Conservation (phyloP, 2,329 filamentous ascomycete species). For the Aurifilum marmelostoma region DNA sequence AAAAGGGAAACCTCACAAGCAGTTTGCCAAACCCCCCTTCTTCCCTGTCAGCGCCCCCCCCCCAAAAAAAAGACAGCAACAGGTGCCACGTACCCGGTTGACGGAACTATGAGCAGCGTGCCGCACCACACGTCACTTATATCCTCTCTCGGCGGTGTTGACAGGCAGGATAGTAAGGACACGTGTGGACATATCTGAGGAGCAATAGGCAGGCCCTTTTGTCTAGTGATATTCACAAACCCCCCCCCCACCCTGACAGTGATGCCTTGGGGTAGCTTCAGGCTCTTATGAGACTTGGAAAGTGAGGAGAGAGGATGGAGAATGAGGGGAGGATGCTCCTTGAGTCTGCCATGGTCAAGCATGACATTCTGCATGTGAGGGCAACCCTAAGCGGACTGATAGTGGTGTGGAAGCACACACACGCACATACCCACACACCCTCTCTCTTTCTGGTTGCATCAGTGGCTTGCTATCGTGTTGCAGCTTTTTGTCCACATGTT, state of each 20-base stretch:
- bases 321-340: neutral
- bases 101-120: constrained; percentile 18
- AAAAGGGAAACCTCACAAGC: neutral
- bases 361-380: neutral
- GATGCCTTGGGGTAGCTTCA: neutral
- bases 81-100: constrained; percentile 29
- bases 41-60: neutral
- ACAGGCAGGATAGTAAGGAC: constrained; percentile 23
- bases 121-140: constrained; percentile 18
- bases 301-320: neutral
- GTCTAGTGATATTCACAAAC: neutral
- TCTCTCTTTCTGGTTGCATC: constrained; percentile 13
- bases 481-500: constrained; percentile 4
- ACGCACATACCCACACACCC: too few species aligned
- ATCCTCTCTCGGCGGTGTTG: neutral
- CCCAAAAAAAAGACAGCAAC: neutral
- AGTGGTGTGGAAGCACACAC: constrained; percentile 15
- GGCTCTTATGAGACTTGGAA: neutral
- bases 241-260: neutral
- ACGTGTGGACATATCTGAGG: constrained; percentile 21
- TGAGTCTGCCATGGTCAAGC: neutral
- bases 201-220: neutral
- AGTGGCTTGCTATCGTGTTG: constrained; percentile 20
- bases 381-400: constrained; percentile 14
- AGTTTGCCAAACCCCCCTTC: too few species aligned